Conservation (phyloP, 2,329 filamentous ascomycete genomes). For the Phyllosticta paracitricarpa region DNA sequence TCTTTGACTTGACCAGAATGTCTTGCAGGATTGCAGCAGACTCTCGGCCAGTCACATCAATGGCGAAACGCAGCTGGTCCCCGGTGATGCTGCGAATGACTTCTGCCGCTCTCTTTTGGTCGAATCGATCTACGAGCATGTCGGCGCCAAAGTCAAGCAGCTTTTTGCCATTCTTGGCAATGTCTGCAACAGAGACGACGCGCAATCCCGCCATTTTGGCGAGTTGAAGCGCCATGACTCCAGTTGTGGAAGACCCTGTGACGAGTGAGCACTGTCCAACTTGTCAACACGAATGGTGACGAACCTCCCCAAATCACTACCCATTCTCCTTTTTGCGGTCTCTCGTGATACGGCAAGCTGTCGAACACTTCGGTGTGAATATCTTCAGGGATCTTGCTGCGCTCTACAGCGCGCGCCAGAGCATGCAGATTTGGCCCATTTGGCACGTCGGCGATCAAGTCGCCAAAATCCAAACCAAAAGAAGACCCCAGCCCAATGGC, state of each 20-base stretch:
- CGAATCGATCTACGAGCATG: conserved; percentile 8
- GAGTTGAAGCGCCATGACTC: conserved; percentile 56
- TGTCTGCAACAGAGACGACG: conserved; percentile 57
- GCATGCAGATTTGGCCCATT: conserved; percentile 50
- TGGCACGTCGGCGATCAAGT: conserved; percentile 22
- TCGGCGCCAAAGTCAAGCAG: conserved; percentile 7
- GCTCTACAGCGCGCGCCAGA: conserved; percentile 39
- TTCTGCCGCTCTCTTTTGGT: conserved; percentile 5
- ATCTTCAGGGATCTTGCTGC: conserved; percentile 47
- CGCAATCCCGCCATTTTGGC: conserved; percentile 55
- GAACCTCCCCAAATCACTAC: conserved; percentile 60
- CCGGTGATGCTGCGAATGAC: conserved; percentile 8
- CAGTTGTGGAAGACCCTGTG: conserved; percentile 64
- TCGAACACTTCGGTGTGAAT: conserved; percentile 53
- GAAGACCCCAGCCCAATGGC: conserved; percentile 58
- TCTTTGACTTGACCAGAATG: neutral
- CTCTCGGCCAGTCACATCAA: conserved; percentile 3
- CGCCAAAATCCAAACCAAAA: conserved; percentile 55
- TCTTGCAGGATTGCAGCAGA: conserved; percentile 4
- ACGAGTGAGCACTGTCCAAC: neutral
- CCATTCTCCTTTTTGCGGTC: conserved; percentile 55
- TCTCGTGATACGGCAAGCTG: conserved; percentile 42
- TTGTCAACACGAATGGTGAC: neutral
- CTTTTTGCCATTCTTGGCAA: conserved; percentile 47
- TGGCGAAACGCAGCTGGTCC: conserved; percentile 5